Evolutionary conservation across 2,329 filamentous ascomycete genomes (phyloP).

Genomic region (Diaporthe sp.): DNA sequence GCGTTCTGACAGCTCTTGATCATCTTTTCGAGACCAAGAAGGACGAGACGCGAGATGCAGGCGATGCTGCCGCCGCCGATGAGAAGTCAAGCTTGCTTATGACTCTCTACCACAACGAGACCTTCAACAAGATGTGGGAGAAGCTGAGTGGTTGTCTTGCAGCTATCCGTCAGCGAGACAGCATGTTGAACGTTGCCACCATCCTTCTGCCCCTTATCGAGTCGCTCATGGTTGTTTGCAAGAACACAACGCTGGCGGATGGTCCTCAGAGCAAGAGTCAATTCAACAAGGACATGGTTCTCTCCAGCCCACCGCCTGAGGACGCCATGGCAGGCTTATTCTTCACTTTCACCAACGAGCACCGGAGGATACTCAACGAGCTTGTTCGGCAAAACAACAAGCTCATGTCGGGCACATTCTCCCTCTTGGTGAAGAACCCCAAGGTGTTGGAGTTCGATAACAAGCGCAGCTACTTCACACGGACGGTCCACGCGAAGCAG

Average conservation of each 20-base stretch:
- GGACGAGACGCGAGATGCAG: slow-evolving; percentile 53
- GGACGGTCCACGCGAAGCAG: slow-evolving; percentile 82
- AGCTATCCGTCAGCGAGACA: slow-evolving; percentile 91
- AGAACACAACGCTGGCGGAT: slow-evolving; percentile 90
- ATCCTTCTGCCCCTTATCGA: slow-evolving; percentile 96
- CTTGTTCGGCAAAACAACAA: slow-evolving; percentile 97
- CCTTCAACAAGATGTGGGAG: slow-evolving; percentile 91
- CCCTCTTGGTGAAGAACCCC: slow-evolving; percentile 95
- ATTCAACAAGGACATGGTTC: slow-evolving; percentile 75
- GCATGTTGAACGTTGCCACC: slow-evolving; percentile 96
- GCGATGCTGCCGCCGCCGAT: slow-evolving; percentile 45
- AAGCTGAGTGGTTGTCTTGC: slow-evolving; percentile 91
- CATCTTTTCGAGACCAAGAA: slow-evolving; percentile 90
- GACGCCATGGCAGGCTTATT: slow-evolving; percentile 89
- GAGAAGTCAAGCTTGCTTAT: slow-evolving; percentile 89
- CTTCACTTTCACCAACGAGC: slow-evolving; percentile 97
- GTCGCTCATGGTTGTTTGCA: slow-evolving; percentile 98
- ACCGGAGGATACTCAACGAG: slow-evolving; percentile 97
- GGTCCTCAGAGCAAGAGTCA: slow-evolving; percentile 62
- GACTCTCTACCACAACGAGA: slow-evolving; percentile 90
- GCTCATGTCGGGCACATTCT: slow-evolving; percentile 98
- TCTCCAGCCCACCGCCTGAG: slow-evolving; percentile 84
- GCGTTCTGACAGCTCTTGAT: slow-evolving; percentile 93
- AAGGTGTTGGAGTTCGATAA: slow-evolving; percentile 99
- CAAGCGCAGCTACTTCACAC: slow-evolving; percentile 98